phyloP scores from a whole-genome alignment of 768 basidiomycete genomes.

The Boletales sp. region DNA sequence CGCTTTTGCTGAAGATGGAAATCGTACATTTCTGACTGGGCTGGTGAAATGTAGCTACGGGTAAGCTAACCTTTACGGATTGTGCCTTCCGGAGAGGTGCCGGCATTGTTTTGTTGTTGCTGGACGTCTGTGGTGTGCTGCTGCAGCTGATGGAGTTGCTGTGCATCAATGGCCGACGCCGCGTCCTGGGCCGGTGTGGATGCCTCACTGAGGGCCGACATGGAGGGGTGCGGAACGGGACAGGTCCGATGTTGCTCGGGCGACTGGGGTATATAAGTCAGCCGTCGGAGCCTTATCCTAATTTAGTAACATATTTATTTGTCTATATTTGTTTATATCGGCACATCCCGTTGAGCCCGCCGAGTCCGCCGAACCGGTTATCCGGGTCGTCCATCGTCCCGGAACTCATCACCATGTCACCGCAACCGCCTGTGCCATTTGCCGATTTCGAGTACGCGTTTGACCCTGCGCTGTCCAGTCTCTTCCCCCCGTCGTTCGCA shows the following conservation, averaged over 20 bases:
- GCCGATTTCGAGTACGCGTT: conserved; percentile 73
- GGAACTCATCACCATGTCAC: conserved; percentile 22
- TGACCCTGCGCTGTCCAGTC: conserved; percentile 51
- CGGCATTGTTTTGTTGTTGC: conserved; percentile 32
- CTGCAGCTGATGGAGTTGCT: conserved; percentile 44
- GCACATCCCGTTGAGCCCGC: conserved; percentile 11
- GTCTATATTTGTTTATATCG: conserved; percentile 22
- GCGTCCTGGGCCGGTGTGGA: conserved; percentile 65
- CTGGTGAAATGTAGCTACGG: conserved; percentile 7
- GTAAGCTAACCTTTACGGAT: conserved; percentile 58
- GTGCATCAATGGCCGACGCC: conserved; percentile 56
- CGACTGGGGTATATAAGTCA: conserved; percentile 24
- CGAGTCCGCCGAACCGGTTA: conserved; percentile 3
- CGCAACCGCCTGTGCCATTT: conserved; percentile 55
- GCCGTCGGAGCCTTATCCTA: conserved; percentile 28
- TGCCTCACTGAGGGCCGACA: conserved; percentile 76
- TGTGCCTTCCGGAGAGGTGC: conserved; percentile 28
- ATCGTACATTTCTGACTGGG: conserved; percentile 11
- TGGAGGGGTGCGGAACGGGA: conserved; percentile 46
- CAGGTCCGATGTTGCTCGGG: conserved; percentile 28
- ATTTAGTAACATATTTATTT: conserved; percentile 19
- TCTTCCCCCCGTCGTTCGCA: conserved; percentile 58
- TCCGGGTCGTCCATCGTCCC: background rate
- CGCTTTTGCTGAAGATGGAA: conserved; percentile 60
- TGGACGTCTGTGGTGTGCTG: conserved; percentile 34